phyloP scores from a whole-genome alignment of 2,329 filamentous ascomycete genomes.

The Claviceps monticola region DNA sequence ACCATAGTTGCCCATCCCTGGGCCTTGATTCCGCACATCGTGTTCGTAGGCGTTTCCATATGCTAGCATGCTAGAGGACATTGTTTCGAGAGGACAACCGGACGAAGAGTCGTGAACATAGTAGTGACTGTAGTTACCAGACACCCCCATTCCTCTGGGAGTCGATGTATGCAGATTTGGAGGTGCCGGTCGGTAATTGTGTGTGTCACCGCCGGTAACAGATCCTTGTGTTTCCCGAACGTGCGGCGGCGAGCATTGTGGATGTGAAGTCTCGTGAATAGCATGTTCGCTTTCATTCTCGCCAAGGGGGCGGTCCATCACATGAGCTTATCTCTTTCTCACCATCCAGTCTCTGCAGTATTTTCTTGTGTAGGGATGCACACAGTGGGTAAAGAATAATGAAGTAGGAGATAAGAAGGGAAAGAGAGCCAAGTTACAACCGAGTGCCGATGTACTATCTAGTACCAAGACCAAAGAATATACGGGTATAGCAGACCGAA shows the following conservation, averaged over 20 bases:
- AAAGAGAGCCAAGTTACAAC: neutral
- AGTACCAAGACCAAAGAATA: too few species aligned
- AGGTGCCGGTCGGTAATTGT: slow-evolving; percentile 34
- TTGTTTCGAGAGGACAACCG: slow-evolving; percentile 39
- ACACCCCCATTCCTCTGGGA: slow-evolving; percentile 38
- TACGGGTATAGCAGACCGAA: slow-evolving; percentile 2
- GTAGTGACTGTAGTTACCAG: slow-evolving; percentile 43
- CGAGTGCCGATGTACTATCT: too few species aligned
- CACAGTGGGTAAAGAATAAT: neutral
- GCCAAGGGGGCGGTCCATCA: slow-evolving; percentile 68
- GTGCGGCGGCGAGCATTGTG: slow-evolving; percentile 36
- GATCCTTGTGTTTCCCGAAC: slow-evolving; percentile 33
- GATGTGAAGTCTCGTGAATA: slow-evolving; percentile 45
- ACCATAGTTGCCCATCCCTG: slow-evolving; percentile 44
- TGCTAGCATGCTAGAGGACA: slow-evolving; percentile 39
- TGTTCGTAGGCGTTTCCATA: slow-evolving; percentile 55
- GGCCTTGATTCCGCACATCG: slow-evolving; percentile 42
- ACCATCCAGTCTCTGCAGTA: slow-evolving; percentile 19
- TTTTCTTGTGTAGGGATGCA: neutral
- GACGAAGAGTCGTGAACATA: slow-evolving; percentile 38
- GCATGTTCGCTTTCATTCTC: slow-evolving; percentile 64
- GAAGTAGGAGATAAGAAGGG: neutral
- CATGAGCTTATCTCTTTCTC: slow-evolving; percentile 31
- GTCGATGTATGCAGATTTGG: slow-evolving; percentile 35
- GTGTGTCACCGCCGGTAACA: slow-evolving; percentile 19